These are phyloP conservation scores for Mariannaea elegans DNA, from an alignment of 2,329 filamentous ascomycete species.

Conservation along the genomic window DNA sequence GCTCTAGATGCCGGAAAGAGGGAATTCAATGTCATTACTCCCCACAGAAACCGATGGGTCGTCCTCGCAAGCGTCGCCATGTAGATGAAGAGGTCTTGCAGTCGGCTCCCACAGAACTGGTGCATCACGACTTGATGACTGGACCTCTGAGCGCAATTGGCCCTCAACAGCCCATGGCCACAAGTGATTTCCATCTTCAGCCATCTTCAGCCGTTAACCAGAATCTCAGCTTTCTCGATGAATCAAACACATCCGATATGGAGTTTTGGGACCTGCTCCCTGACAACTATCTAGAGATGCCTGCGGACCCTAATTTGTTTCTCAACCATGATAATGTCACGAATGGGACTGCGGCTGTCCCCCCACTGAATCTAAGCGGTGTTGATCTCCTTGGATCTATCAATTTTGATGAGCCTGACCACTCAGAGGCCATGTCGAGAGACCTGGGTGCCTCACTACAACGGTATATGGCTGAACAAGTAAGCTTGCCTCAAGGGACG, in stretches of 20 bases:
- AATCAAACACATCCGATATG: slow-evolving; percentile 38
- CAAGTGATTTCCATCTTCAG: slow-evolving; percentile 15
- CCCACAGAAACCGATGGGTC: slow-evolving; percentile 72
- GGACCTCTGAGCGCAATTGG: background rate
- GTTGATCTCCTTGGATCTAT: slow-evolving; percentile 44
- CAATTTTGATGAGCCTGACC: slow-evolving; percentile 45
- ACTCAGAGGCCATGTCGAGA: slow-evolving; percentile 40
- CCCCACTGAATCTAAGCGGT: slow-evolving; percentile 33
- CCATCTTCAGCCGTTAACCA: slow-evolving; percentile 38
- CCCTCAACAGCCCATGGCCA: background rate
- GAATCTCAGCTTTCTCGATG: slow-evolving; percentile 48
- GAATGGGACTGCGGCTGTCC: slow-evolving; percentile 13
- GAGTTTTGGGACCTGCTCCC: slow-evolving; percentile 51
- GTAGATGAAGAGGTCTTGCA: slow-evolving; percentile 45
- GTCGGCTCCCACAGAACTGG: slow-evolving; percentile 8
- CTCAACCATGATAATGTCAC: slow-evolving; percentile 17
- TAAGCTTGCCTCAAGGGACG: slow-evolving; percentile 24
- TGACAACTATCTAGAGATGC: slow-evolving; percentile 32
- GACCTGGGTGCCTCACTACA: slow-evolving; percentile 41
- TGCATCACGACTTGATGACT: slow-evolving; percentile 10
- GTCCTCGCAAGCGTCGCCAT: slow-evolving; percentile 65
- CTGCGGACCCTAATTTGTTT: slow-evolving; percentile 30
- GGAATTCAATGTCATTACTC: slow-evolving; percentile 69
- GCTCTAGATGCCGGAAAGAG: slow-evolving; percentile 66
- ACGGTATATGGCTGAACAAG: slow-evolving; percentile 36